phyloP scores from a whole-genome alignment of 2,329 filamentous ascomycete genomes.

The Scytalidium lignicola region DNA sequence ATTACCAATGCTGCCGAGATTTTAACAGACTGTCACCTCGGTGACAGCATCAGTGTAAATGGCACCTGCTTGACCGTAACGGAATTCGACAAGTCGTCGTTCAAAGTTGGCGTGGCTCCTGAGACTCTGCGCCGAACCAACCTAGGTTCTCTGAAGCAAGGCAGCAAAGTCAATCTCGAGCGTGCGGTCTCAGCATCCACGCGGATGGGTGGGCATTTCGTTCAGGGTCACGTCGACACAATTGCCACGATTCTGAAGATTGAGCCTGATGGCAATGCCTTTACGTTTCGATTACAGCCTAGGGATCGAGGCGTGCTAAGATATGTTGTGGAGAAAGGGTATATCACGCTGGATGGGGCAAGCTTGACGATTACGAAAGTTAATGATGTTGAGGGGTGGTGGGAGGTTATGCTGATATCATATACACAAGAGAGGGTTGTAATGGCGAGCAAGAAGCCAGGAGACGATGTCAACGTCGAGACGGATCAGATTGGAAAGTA shows the following conservation, averaged over 20 bases:
- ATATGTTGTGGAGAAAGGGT: slow-evolving; percentile 96
- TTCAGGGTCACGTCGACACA: slow-evolving; percentile 96
- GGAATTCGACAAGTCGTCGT: slow-evolving; percentile 54
- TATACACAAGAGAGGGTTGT: slow-evolving; percentile 91
- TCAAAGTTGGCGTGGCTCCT: slow-evolving; percentile 91
- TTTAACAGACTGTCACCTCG: slow-evolving; percentile 75
- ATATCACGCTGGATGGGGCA: slow-evolving; percentile 88
- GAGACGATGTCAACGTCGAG: slow-evolving; percentile 32
- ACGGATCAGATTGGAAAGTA: slow-evolving; percentile 62
- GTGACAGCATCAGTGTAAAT: slow-evolving; percentile 93
- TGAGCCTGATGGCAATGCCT: slow-evolving; percentile 79
- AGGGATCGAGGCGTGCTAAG: slow-evolving; percentile 63
- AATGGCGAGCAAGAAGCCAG: slow-evolving; percentile 29
- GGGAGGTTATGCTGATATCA: slow-evolving; percentile 95
- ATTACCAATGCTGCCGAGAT: slow-evolving; percentile 69
- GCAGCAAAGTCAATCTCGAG: slow-evolving; percentile 82
- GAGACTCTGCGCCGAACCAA: slow-evolving; percentile 96
- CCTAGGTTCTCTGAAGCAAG: slow-evolving; percentile 66
- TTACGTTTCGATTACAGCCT: slow-evolving; percentile 80
- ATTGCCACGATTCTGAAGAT: slow-evolving; percentile 69
- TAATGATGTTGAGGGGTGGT: slow-evolving; percentile 72
- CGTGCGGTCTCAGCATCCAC: slow-evolving; percentile 85
- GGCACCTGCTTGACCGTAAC: slow-evolving; percentile 94
- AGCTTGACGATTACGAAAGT: slow-evolving; percentile 90
- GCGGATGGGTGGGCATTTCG: slow-evolving; percentile 96